Evolutionary conservation across 345 rosid genomes (phyloP), one percentile per base, ranked within the genome.

Genomic region (Laguncularia racemosa): DNA sequence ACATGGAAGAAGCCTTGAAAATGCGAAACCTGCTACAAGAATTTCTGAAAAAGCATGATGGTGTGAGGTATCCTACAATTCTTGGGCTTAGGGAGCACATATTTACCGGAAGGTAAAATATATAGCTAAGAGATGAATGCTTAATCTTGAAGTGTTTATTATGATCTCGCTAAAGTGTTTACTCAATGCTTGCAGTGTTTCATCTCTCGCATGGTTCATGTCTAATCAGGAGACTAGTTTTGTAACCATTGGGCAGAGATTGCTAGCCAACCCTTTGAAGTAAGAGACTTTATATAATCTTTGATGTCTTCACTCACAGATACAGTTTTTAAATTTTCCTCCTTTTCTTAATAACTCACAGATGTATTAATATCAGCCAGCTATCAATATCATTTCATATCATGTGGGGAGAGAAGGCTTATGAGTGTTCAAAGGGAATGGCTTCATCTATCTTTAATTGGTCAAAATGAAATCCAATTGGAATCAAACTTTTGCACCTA

Each of bases 191-290:
- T 75, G 76, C 76, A 83, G 93, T 82, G 93, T 85, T 68, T 85
- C 93, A 55, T 83, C 93, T 69, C 88, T 86, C 58, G 95, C 95
- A 14, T 86, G 95, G 95, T 86, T 86, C 76, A 86, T 86, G 90
- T 86, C 90, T 54, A 81, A 84, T 72, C 95, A 86, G 72, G 95
- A 86, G 75, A 86, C 77, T 62, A 84, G 95, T 67, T 86, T 86
- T 66, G 95, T 84, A 28, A 86, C 95, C 4, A 84, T 84, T 49
- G 95, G 95, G 59, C 90, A 86, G 62, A 74, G 90, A 56, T 79
- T 86, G 46, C 62, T 86, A 68, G 95, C 95, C 64, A 77, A 81
- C 63, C 95, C 95, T n/a, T 66, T 86, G 58, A 86, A 72, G 90
- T 20, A 57, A 1, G 16, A 20, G 38, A 45, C 45, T 21, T 9